Evolutionary conservation across 169 alveolate species (phyloP), one percentile per base, ranked within the genome.

Genomic region (Cystoisospora suis): DNA sequence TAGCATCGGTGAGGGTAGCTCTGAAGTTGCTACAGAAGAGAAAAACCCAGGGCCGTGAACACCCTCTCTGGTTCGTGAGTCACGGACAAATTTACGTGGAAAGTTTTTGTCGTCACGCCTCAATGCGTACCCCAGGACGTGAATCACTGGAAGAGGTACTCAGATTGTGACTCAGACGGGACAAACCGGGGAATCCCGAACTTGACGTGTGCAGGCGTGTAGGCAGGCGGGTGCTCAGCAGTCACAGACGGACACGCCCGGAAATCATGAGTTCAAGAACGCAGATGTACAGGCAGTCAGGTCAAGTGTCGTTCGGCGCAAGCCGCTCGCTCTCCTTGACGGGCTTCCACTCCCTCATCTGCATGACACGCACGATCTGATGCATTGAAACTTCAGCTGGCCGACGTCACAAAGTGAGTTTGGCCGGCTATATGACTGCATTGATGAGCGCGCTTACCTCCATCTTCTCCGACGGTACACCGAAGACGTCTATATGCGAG

Each of bases 271-370:
- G 29, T 27, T 9, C 15, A 9, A 53, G 9, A 9, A 12, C 29
- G 49, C 80, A 46, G 5, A 2, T 27, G 47, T 15, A 29, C 23
- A 40, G 3, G 20, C 29, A 32, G 47, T 27, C 56, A 5, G 23
- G 1, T 72, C 83, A 72, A 38, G 83, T 72, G 83, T 72, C 83
- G 53, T 72, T 72, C 32, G 83, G 83, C 17, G 83, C 83, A 29
- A 72, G 83, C 56, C 83, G 1, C 32, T 72, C 83, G 42, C 53
- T 72, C 42, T 72, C 83, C 32, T 72, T 72, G 36, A 72, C 83
- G 20, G 83, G 83, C 53, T 72, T 72, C 83, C 83, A 72, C 53
- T 72, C 83, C 32, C 42, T 72, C 83, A 72, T 72, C 83, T 72
- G 83, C 53, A 23, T 53, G 29, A 53, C 65, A 23, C 29, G 29